A percentile compares a stretch with the other conserved stretches of the same genome.
Conservation (phyloP, 2,329 filamentous ascomycete genomes). For the Microsporum ferrugineum region DNA sequence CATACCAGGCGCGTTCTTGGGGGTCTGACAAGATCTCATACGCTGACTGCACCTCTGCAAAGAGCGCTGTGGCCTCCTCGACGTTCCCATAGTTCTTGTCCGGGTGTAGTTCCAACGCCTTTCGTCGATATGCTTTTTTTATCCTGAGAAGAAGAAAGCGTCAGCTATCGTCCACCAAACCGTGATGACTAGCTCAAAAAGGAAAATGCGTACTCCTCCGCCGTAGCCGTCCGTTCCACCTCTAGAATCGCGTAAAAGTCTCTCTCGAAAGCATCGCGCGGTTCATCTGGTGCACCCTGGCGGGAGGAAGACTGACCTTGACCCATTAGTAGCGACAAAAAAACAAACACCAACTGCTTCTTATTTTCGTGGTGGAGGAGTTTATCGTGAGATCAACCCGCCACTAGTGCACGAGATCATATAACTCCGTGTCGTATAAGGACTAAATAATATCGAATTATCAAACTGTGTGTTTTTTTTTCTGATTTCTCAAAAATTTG, state of each 20-base stretch:
- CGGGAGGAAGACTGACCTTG: slow-evolving; percentile 34
- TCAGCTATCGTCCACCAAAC: background rate
- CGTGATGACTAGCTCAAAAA: background rate
- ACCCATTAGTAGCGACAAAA: slow-evolving; percentile 25
- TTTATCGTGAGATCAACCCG: background rate
- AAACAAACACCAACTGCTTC: background rate
- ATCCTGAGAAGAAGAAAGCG: slow-evolving; percentile 45
- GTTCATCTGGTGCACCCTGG: slow-evolving; percentile 15
- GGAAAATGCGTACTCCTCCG: slow-evolving; percentile 57
- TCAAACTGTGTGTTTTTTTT: background rate
- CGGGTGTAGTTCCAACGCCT: slow-evolving; percentile 85
- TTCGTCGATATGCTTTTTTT: slow-evolving; percentile 82
- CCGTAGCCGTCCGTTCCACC: slow-evolving; percentile 59
- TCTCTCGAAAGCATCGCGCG: slow-evolving; percentile 19
- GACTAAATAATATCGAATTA: background rate
- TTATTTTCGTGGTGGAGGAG: background rate
- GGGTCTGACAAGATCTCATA: slow-evolving; percentile 94
- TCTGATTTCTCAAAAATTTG: background rate
- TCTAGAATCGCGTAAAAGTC: slow-evolving; percentile 66
- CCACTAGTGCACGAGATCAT: background rate
- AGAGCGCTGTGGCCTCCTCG: slow-evolving; percentile 69
- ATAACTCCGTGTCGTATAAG: background rate
- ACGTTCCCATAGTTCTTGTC: slow-evolving; percentile 85
- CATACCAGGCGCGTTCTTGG: slow-evolving; percentile 95
- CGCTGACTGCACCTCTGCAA: slow-evolving; percentile 84